Evolutionary conservation across 768 basidiomycete genomes (phyloP).

Genomic region (Coprinopsis cinerea): DNA sequence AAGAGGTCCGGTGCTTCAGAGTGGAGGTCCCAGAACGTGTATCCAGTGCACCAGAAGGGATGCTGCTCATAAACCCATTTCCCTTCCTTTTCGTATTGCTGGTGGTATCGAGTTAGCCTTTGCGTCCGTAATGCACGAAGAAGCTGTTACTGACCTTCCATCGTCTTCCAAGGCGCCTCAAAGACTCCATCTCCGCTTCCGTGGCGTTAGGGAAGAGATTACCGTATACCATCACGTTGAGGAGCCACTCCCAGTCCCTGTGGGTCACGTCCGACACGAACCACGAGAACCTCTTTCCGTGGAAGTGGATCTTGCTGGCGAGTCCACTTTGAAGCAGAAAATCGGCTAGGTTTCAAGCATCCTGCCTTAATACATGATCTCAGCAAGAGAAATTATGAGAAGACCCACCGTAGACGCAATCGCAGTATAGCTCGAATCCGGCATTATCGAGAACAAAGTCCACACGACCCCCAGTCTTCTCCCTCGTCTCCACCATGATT

Average conservation of each 20-base stretch:
- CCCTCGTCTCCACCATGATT: conserved; percentile 59
- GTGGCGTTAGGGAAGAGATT: conserved; percentile 83
- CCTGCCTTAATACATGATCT: background rate
- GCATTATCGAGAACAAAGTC: conserved; percentile 86
- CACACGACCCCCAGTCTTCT: conserved; percentile 67
- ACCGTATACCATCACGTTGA: conserved; percentile 85
- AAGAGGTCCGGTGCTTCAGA: conserved; percentile 86
- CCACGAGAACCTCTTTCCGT: conserved; percentile 94
- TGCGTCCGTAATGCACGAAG: background rate
- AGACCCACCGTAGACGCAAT: conserved; percentile 72
- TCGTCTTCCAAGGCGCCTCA: conserved; percentile 70
- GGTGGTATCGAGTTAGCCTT: background rate
- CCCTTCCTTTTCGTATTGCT: conserved; percentile 90
- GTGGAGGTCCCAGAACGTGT: conserved; percentile 87
- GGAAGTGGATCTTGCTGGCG: conserved; percentile 82
- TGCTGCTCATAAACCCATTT: conserved; percentile 95
- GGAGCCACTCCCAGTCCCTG: conserved; percentile 91
- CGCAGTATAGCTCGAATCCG: conserved; percentile 85
- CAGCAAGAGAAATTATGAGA: background rate
- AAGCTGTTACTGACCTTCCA: conserved; percentile 66
- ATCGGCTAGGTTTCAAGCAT: conserved; percentile 54
- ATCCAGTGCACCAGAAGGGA: conserved; percentile 92
- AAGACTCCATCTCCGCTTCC: conserved; percentile 75
- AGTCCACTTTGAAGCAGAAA: conserved; percentile 89
- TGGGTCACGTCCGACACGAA: conserved; percentile 90